A percentile compares a stretch with the other conserved stretches of the same genome.
Conservation (phyloP, 345 rosid genomes). For the Populus pruinosa region DNA sequence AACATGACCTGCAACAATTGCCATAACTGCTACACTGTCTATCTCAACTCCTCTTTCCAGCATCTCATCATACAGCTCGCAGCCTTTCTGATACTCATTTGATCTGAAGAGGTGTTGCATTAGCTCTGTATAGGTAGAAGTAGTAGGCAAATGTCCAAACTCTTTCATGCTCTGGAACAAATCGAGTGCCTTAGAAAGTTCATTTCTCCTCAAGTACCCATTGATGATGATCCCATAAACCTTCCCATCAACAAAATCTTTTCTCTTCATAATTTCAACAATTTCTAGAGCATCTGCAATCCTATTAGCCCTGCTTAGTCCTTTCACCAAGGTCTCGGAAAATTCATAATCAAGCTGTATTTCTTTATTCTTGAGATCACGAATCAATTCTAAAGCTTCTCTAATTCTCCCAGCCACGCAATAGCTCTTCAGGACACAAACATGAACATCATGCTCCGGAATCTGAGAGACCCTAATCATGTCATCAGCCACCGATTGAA, state of each 20-base stretch:
- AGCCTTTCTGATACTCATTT: slow-evolving; percentile 53
- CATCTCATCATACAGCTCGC: slow-evolving; percentile 61
- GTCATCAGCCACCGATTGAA: slow-evolving; percentile 52
- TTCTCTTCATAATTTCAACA: slow-evolving; percentile 63
- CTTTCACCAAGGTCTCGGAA: slow-evolving; percentile 66
- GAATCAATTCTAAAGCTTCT: slow-evolving; percentile 67
- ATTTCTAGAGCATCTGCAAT: slow-evolving; percentile 73
- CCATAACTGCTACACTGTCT: slow-evolving; percentile 52
- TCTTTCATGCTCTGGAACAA: slow-evolving; percentile 51
- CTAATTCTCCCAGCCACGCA: slow-evolving; percentile 67
- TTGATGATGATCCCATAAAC: slow-evolving; percentile 49
- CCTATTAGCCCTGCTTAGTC: slow-evolving; percentile 62
- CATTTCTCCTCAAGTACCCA: slow-evolving; percentile 59
- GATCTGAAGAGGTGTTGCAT: slow-evolving; percentile 59
- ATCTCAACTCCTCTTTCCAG: slow-evolving; percentile 50
- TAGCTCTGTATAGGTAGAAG: slow-evolving; percentile 62
- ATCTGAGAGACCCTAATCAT: slow-evolving; percentile 51
- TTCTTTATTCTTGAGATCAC: slow-evolving; percentile 50
- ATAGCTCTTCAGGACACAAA: slow-evolving; percentile 56
- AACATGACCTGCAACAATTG: slow-evolving; percentile 65
- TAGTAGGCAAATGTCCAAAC: slow-evolving; percentile 41
- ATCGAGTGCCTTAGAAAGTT: slow-evolving; percentile 54
- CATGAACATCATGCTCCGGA: slow-evolving; percentile 48
- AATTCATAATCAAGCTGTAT: slow-evolving; percentile 40
- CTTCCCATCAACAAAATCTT: slow-evolving; percentile 41